Percentiles rank a stretch among this genome's conserved stretches.
Evolutionary conservation across 2,329 filamentous ascomycete species (phyloP).

Genomic region (Penicillium digitatum): DNA sequence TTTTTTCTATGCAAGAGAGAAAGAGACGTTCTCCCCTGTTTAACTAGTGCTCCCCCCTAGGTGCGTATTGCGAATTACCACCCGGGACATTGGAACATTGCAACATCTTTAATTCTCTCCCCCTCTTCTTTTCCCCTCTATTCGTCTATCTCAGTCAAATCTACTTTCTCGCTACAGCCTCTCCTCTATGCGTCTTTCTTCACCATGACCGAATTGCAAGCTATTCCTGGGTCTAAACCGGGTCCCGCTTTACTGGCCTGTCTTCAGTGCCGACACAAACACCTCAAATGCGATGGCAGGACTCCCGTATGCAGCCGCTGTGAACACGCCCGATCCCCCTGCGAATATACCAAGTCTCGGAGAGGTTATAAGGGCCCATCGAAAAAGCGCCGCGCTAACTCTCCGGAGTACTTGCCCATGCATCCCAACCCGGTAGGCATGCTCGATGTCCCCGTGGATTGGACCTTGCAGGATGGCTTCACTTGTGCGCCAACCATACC

Average conservation of each 20-base stretch:
- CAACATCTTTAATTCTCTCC: not conserved
- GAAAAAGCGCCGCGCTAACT: conserved; percentile 44
- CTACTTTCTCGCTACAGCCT: not conserved
- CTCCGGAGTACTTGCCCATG: conserved; percentile 46
- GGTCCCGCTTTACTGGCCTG: conserved; percentile 45
- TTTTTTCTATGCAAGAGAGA: not conserved
- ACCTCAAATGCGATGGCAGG: conserved; percentile 71
- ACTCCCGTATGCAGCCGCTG: conserved; percentile 66
- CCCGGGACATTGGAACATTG: not conserved
- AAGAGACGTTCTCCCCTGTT: not conserved
- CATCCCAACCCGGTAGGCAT: conserved; percentile 39
- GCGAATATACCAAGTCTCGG: conserved; percentile 69
- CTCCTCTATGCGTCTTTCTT: conserved; percentile 6
- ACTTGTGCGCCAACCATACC: conserved; percentile 24
- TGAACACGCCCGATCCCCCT: conserved; percentile 55
- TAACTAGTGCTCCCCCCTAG: not conserved
- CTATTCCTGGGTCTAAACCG: conserved; percentile 22
- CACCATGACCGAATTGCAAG: conserved; percentile 29
- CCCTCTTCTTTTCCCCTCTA: conserved; percentile 1
- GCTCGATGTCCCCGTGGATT: conserved; percentile 40
- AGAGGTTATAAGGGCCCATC: conserved; percentile 69
- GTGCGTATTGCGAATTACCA: not conserved
- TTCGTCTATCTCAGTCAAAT: not conserved
- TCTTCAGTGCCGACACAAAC: conserved; percentile 53
- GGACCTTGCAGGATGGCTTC: conserved; percentile 36